Base-by-base conservation (phyloP, 306 rosid genomes). In the Biancaea sappan region DNA sequence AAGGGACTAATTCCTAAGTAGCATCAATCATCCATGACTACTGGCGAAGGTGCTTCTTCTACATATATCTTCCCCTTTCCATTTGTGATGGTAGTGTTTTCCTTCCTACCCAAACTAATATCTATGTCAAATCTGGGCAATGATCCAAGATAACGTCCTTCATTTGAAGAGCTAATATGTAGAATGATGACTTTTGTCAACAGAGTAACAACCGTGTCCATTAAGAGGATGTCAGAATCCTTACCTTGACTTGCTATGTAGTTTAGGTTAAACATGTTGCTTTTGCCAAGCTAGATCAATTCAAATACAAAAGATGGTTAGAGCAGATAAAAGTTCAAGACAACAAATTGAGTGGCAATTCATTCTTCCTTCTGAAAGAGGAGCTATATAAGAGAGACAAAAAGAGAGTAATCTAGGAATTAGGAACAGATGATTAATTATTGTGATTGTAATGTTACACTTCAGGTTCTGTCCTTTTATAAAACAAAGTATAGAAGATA, bases 61-160 rank as follows among this genome's bases (percentile, higher is more conserved):
- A 24, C 32, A 29, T 15, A 25, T 54, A 54, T 54, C 4, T 10
- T 26, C 22, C 1, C 46, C 19, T 35, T 35, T 34, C 53, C 44
- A 12, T 70, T 74, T 66, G 2, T 34, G 44, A 43, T 66, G 52
- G 41, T 18, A 32, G 24, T 50, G 57, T 46, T 24, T 63, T n/a
- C 66, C 66, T 66, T 79, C 48, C 54, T 34, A 61, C 70, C 75
- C 47, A 62, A 64, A 54, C 67, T 85, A 50, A 66, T 80, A 61
- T 15, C 16, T 64, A 56, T 62, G 44, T 73, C 41, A 31, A 69
- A 73, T 72, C 28, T 50, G 79, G 41, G 63, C 88, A 92, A 96
- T 76, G 86, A 88, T 71, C 89, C 90, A 8, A 77, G 62, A 41
- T 86, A 83, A 61, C 97, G 93, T 5, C 96, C 96, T 1, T 88